Evolutionary conservation across 75 land plant species (phyloP).

Genomic region (Picea sitchensis): DNA sequence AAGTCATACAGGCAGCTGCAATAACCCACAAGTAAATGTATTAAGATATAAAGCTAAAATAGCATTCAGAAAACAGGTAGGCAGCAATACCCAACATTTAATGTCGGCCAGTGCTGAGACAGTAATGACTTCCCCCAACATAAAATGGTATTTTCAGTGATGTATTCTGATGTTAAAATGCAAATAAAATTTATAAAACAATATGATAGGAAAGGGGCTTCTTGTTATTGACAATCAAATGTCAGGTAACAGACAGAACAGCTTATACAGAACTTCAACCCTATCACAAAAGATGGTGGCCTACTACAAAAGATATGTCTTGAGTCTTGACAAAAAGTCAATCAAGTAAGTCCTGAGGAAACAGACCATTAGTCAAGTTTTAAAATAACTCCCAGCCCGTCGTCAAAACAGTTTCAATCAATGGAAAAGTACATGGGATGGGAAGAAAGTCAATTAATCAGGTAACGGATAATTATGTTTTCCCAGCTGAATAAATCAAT

Average conservation of each 20-base stretch:
- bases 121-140: not conserved
- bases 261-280: not conserved
- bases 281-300: not conserved
- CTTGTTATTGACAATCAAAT: not conserved
- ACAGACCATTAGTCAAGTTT: not conserved
- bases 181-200: not conserved
- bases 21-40: not conserved
- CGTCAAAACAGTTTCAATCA: not conserved
- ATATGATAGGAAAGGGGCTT: not conserved
- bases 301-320: not conserved
- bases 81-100: not conserved
- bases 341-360: not conserved
- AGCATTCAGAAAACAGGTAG: not conserved
- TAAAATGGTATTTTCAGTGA: not conserved
- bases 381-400: not conserved
- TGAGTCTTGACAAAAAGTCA: not conserved
- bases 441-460: too few species aligned
- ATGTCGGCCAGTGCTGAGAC: not conserved
- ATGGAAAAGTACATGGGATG: not conserved
- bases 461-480: too few species aligned
- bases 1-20: slow-evolving; percentile 99
- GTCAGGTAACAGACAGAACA: not conserved
- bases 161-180: not conserved
- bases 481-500: too few species aligned
- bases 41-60: not conserved